Conservation (phyloP, 2,329 filamentous ascomycete species). For the Plectosphaerella cucumerina region DNA sequence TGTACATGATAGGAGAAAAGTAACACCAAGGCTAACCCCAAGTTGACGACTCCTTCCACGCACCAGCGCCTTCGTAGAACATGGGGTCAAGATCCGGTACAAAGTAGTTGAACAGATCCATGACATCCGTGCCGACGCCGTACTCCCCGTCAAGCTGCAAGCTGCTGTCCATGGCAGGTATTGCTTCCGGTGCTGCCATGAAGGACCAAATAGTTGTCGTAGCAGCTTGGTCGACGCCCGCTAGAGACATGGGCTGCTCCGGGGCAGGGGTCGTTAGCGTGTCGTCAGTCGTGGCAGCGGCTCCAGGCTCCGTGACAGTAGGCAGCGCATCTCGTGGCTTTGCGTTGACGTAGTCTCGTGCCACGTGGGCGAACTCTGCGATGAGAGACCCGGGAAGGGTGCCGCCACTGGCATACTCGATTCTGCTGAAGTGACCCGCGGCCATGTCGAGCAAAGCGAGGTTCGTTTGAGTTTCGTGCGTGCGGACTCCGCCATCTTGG, state of each 20-base stretch:
- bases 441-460: slow-evolving; percentile 34
- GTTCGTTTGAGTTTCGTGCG: slow-evolving; percentile 28
- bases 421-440: slow-evolving; percentile 35
- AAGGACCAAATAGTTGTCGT: not conserved
- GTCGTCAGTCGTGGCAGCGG: no score
- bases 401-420: slow-evolving; percentile 33
- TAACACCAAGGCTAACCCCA: no score
- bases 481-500: slow-evolving; percentile 23
- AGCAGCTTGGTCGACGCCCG: no score
- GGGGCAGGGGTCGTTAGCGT: no score
- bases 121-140: slow-evolving; percentile 16
- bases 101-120: slow-evolving; percentile 19
- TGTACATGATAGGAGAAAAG: no score
- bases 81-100: slow-evolving; percentile 18
- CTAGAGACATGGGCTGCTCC: no score
- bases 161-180: not conserved
- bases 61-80: slow-evolving; percentile 9
- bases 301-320: no score
- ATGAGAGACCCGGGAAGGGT: slow-evolving; percentile 30
- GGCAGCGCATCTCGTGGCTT: no score
- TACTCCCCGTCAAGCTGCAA: slow-evolving; percentile 7
- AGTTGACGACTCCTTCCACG: no score
- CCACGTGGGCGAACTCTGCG: slow-evolving; percentile 35
- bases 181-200: not conserved
- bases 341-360: slow-evolving; percentile 31